phyloP scores from a whole-genome alignment of 352 stramenopile genomes.

The Pythium inflatum region DNA sequence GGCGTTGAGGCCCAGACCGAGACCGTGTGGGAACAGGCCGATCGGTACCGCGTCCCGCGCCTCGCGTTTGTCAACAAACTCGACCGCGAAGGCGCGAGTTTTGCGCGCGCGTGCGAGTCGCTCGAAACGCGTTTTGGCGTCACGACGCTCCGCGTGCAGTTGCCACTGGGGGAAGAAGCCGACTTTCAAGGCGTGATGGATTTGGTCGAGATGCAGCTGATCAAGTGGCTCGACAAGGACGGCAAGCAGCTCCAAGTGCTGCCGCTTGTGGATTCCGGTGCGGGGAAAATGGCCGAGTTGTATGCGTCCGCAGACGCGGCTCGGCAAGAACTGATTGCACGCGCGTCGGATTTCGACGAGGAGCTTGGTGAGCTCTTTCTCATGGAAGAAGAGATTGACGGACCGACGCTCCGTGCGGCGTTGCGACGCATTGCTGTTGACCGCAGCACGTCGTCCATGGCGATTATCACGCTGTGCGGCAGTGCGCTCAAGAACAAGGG shows the following conservation, averaged over 20 bases:
- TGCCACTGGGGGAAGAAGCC: slow-evolving; percentile 97
- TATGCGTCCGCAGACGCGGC: slow-evolving; percentile 44
- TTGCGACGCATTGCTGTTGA: slow-evolving; percentile 68
- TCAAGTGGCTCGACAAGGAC: slow-evolving; percentile 93
- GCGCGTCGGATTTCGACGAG: slow-evolving; percentile 72
- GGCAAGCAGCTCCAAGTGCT: slow-evolving; percentile 69
- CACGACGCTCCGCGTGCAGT: slow-evolving; percentile 95
- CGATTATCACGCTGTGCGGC: slow-evolving; percentile 62
- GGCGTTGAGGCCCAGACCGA: slow-evolving; percentile 98
- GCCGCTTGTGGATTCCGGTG: slow-evolving; percentile 45
- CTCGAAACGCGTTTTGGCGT: slow-evolving; percentile 97
- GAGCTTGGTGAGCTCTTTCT: slow-evolving; percentile 75
- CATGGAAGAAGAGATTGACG: slow-evolving; percentile 66
- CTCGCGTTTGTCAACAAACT: slow-evolving; percentile 99
- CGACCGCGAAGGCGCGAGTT: slow-evolving; percentile 97
- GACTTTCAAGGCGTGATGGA: slow-evolving; percentile 96
- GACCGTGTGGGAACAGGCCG: slow-evolving; percentile 99
- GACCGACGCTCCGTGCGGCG: slow-evolving; percentile 50
- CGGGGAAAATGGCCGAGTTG: slow-evolving; percentile 58
- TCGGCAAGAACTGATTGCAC: slow-evolving; percentile 67
- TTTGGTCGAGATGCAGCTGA: slow-evolving; percentile 91
- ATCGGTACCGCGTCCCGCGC: slow-evolving; percentile 98
- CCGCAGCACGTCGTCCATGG: slow-evolving; percentile 44
- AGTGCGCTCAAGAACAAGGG: slow-evolving; percentile 86
- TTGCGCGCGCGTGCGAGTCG: slow-evolving; percentile 94